Base-by-base conservation (phyloP, 176 grass and related monocot species). In the Dactylis glomerata region DNA sequence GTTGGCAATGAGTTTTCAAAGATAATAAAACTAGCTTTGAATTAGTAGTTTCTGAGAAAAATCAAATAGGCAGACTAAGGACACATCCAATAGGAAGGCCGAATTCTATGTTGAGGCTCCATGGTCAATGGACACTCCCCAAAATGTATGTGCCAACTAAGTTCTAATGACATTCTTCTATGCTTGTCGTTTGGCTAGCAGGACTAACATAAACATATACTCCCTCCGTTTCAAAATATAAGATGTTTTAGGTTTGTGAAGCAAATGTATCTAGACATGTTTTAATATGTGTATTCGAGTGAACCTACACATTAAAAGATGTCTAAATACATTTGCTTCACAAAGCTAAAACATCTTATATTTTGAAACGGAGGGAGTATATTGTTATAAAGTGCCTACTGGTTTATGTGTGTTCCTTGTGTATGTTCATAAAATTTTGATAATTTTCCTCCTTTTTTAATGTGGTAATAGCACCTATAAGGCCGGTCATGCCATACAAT, bases 401-500 rank as follows among this genome's bases (percentile, higher is more conserved):
- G 9, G 36, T 58, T 83, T 79, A 52, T 83, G 46, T 47, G 32
- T 72, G 63, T 49, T 22, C 51, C 27, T 14, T 81, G 22, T 82
- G 49, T 86, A 73, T 85, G 36, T 84, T 85, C 45, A 51, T 17
- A 72, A 47, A 52, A 15, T 85, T 59, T 45, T 87, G 55, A 87
- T 85, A 58, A 63, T 24, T 40, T 87, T 49, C 12, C 71, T 85
- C 65, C 75, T 68, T 91, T 84, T 84, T 84, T 81, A 82, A 83
- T 86, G 80, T 85, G 90, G 57, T 76, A 80, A 31, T 84, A 91
- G 88, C 80, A 81, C 89, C 84, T 80, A 44, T 84, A 89, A 91
- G 92, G 86, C 89, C 92, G 38, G 83, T 82, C 72, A 85, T 86
- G 38, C 89, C 83, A 77, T 91, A 87, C 83, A 86, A 77, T 84